Conservation (phyloP, 2,329 filamentous ascomycete species). For the Fusarium armeniacum region DNA sequence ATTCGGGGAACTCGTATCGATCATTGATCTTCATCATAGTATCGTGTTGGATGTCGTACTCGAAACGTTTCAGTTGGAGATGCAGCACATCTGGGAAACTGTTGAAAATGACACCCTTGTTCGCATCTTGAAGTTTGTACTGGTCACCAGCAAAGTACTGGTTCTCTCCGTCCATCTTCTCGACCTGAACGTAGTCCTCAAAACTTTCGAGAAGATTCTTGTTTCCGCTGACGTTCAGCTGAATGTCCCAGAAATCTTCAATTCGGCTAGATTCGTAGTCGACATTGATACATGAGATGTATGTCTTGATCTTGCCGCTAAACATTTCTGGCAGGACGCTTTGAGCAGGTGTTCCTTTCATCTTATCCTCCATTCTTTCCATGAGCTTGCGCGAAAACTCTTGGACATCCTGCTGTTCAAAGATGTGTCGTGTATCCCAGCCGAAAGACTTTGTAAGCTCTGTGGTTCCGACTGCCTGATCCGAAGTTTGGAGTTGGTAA, state of each 20-base stretch:
- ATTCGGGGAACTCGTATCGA: conserved; percentile 88
- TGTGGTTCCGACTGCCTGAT: conserved; percentile 85
- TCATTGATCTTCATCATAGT: conserved; percentile 99
- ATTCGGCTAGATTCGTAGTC: conserved; percentile 95
- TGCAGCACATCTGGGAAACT: conserved; percentile 95
- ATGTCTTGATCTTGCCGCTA: conserved; percentile 98
- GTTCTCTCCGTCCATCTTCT: conserved; percentile 97
- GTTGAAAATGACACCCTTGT: conserved; percentile 97
- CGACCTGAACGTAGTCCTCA: conserved; percentile 94
- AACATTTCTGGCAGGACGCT: conserved; percentile 92
- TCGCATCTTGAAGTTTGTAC: conserved; percentile 93
- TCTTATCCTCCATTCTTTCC: conserved; percentile 96
- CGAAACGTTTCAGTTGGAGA: conserved; percentile 95
- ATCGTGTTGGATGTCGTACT: conserved; percentile 96
- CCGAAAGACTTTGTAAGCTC: conserved; percentile 97
- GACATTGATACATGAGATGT: conserved; percentile 98
- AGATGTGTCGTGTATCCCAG: conserved; percentile 98
- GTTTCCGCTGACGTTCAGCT: conserved; percentile 95
- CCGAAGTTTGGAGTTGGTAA: conserved; percentile 92
- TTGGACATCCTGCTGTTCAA: conserved; percentile 98
- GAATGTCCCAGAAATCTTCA: conserved; percentile 99
- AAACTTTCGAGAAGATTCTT: conserved; percentile 95
- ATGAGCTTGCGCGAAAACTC: conserved; percentile 96
- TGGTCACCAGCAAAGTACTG: conserved; percentile 95
- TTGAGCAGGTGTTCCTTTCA: conserved; percentile 96